Percentiles rank a stretch among this genome's conserved stretches.
phyloP scores from a whole-genome alignment of 2,329 filamentous ascomycete genomes.

The Trichoderma endophyticum region DNA sequence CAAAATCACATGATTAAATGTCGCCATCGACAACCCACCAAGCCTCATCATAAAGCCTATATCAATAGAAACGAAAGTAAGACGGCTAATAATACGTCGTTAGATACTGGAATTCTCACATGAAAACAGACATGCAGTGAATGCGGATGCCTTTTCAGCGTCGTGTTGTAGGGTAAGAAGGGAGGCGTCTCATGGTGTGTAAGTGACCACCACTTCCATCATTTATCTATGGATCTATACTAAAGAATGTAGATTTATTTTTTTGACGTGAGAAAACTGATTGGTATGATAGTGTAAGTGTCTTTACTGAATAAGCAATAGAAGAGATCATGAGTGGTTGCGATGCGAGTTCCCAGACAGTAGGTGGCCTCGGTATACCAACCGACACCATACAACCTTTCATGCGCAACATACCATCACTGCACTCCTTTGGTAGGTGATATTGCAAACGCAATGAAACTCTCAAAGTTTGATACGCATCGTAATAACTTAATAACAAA shows the following conservation, averaged over 20 bases:
- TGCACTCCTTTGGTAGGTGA: not conserved
- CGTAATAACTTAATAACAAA: not conserved
- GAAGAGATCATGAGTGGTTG: not conserved
- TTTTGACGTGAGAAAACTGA: not conserved
- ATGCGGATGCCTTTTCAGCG: not conserved
- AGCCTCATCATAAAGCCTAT: not conserved
- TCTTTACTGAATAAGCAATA: not conserved
- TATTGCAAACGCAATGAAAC: not conserved
- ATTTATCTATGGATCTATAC: not conserved
- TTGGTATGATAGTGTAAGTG: not conserved
- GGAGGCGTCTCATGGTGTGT: not conserved
- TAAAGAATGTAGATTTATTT: not conserved
- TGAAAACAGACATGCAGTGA: too few species aligned
- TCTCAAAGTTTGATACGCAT: not conserved
- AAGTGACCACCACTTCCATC: not conserved
- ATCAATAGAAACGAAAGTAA: not conserved
- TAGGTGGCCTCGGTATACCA: not conserved
- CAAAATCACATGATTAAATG: slow-evolving; percentile 15
- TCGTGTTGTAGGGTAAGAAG: not conserved
- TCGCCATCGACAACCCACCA: not conserved
- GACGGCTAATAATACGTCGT: not conserved
- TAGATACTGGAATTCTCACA: not conserved
- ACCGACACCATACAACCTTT: not conserved
- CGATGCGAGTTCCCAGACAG: not conserved
- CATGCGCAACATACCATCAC: not conserved